Base-by-base conservation (phyloP, 208 protist species). In the Giardia muris region DNA sequence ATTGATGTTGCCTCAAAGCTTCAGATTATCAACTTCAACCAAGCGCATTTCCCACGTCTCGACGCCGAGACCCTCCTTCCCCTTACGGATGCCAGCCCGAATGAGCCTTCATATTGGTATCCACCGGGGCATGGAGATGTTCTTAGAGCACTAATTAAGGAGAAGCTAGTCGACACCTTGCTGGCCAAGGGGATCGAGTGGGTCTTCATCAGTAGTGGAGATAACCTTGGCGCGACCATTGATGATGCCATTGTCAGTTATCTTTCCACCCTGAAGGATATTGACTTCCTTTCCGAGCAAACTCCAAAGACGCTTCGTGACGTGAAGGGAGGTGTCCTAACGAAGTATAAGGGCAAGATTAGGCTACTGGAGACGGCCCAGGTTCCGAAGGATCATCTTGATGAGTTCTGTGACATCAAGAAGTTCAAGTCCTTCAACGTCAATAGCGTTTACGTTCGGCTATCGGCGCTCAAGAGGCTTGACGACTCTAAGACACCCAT, bases 121-220 rank as follows among this genome's bases (percentile, higher is more conserved):
- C 98, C 98, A 43, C 98, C 98, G 3, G 98, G 98, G n/a, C 98
- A 99, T 94, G 98, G 98, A 42, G 98, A 99, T 93, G 93, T 99
- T 46, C 99, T 98, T 95, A 96, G 95, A 19, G 95, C 96, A 3
- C 95, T 99, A 10, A 95, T 96, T 88, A 95, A 96, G 76, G 96
- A 95, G 88, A 92, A 90, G 0, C 0, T 94, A 43, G 94, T 97
- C 67, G 93, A 97, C 48, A 92, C 95, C 1, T 94, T 98, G 30
- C 45, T 96, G 10, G 30, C 93, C 2, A 93, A 96, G 91, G 98
- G 97, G 46, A 97, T 96, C 93, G 95, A 97, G 91, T 98, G 98
- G 93, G 95, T 99, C 92, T 99, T 99, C 93, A 96, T 99, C 39
- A 98, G 97, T 92, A 99, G 99, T 95, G 95, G 97, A 90, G 98